phyloP scores from a whole-genome alignment of 2,329 filamentous ascomycete species.

The Ascochyta fabae region DNA sequence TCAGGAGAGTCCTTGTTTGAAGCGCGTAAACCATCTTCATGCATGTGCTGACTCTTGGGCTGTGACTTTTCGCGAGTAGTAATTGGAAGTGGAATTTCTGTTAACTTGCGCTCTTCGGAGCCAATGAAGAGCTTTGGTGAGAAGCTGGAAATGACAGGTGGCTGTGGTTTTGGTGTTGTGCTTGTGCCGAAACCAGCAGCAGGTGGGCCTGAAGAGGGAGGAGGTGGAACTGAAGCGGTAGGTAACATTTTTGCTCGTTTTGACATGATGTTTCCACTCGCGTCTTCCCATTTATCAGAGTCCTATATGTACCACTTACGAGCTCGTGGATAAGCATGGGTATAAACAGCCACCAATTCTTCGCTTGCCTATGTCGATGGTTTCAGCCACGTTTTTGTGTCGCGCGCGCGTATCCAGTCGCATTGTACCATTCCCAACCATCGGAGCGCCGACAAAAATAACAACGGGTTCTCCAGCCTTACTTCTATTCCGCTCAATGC shows the following conservation, averaged over 20 bases:
- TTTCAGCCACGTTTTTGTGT: background rate
- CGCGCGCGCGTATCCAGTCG: background rate
- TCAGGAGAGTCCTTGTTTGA: background rate
- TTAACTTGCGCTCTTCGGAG: background rate
- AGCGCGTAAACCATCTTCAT: background rate
- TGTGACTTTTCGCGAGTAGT: background rate
- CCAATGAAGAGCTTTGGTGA: background rate
- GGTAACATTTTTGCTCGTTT: background rate
- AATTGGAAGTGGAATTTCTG: background rate
- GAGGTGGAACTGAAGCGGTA: background rate
- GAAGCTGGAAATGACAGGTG: background rate
- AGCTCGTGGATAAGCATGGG: background rate
- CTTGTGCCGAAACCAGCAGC: background rate
- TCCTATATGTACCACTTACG: no score
- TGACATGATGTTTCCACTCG: background rate
- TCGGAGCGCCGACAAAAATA: background rate
- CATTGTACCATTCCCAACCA: background rate
- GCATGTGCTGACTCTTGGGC: background rate
- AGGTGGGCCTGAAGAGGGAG: background rate
- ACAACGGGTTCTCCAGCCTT: background rate
- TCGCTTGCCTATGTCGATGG: background rate
- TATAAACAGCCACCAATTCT: background rate
- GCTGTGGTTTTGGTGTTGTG: background rate
- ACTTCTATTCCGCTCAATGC: background rate
- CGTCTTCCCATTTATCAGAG: background rate